These are phyloP conservation scores for Angophora floribunda DNA, from an alignment of 345 rosid species.

Conservation along the genomic window DNA sequence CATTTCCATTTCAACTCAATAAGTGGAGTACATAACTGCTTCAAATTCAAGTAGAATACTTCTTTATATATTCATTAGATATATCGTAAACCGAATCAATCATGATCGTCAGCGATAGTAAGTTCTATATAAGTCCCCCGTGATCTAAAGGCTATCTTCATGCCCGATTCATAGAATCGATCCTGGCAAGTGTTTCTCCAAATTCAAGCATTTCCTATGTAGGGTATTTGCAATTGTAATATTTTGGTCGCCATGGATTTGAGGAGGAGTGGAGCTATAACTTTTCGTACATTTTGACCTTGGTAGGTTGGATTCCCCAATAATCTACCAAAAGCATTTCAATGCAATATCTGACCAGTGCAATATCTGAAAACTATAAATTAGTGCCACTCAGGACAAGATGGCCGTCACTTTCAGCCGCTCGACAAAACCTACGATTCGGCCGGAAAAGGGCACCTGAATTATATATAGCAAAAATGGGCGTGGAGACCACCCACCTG, in stretches of 20 bases:
- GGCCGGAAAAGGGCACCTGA: background rate
- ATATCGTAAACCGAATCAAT: background rate
- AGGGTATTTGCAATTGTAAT: background rate
- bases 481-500: too few relatives aligned
- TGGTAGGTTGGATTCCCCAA: background rate
- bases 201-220: background rate
- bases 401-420: background rate
- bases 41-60: background rate
- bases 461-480: background rate
- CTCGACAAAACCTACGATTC: background rate
- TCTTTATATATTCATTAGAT: background rate
- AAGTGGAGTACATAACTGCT: background rate
- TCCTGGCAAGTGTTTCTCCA: background rate
- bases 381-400: background rate
- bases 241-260: background rate
- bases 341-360: background rate
- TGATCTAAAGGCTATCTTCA: background rate
- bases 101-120: background rate
- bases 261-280: background rate
- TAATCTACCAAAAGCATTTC: background rate
- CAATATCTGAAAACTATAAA: background rate
- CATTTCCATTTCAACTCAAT: background rate
- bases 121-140: background rate
- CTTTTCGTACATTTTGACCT: background rate
- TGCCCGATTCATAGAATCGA: background rate